A percentile compares a stretch with the other conserved stretches of the same genome.
Conservation (phyloP, 2,329 filamentous ascomycete species). For the Aureobasidium sp. region DNA sequence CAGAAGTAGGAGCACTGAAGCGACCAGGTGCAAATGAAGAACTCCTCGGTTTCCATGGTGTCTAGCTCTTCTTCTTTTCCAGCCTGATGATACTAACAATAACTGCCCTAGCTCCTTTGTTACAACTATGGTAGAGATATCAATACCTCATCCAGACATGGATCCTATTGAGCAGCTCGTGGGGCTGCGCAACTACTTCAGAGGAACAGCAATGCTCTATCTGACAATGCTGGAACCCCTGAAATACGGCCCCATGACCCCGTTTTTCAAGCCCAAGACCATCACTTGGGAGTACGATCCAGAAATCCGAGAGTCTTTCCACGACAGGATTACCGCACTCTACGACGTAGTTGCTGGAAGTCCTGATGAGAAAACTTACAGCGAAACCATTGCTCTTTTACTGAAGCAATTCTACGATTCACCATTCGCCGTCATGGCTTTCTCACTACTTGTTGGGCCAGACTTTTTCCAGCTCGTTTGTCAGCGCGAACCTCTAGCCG, state of each 20-base stretch:
- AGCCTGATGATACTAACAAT: too few relatives aligned
- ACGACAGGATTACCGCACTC: neutral
- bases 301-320: neutral
- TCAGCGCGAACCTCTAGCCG: neutral
- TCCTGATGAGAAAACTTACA: neutral
- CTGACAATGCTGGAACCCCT: neutral
- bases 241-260: neutral
- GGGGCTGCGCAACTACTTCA: conserved; percentile 1
- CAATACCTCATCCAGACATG: neutral
- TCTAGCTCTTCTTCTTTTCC: too few relatives aligned
- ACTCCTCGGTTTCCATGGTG: neutral
- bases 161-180: conserved; percentile 3
- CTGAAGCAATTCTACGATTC: neutral
- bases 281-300: conserved; percentile 5
- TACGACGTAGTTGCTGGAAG: neutral
- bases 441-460: conserved; percentile 3
- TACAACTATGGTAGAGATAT: neutral
- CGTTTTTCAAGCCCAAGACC: neutral
- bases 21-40: neutral
- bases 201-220: neutral
- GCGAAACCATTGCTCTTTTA: conserved; percentile 2
- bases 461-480: conserved; percentile 3
- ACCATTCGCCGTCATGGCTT: neutral
- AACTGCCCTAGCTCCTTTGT: neutral
- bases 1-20: neutral